Base-by-base conservation (phyloP, 129 eudicot genomes). In the Flaveria robusta region DNA sequence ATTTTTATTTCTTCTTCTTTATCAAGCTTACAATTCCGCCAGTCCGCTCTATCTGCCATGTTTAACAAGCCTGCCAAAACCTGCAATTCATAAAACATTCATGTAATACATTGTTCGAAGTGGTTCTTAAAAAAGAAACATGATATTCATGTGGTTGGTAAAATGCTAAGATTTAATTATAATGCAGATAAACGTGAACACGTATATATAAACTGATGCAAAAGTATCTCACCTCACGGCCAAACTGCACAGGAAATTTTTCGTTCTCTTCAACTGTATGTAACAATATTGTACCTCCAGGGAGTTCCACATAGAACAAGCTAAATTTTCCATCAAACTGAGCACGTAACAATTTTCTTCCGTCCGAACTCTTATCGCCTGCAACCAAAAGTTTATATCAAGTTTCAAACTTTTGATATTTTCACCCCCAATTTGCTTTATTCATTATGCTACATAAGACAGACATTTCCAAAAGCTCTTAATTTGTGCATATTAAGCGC, bases 41-140 rank as follows among this genome's bases (percentile, higher is more conserved):
- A 94, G 74, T 94, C 99, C 65, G 97, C 99, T 67, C 87, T 85
- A 55, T 94, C 97, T 76, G 99, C 93, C 85, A 91, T 86, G 82
- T 94, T 94, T 66, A 94, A 83, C 82, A 94, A 83, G 68, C 99
- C 99, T 8, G 99, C 97, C 77, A 94, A 75, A 60, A 94, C 99
- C 99, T 94, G 77, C 73, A 71, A 72, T 60, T 50, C 19, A 22
- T 72, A 80, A 59, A 75, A 82, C 39, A 42, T 55, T 29, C 56
- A 65, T n/a, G n/a, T n/a, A n/a, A n/a, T n/a, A n/a, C n/a, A n/a
- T n/a, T n/a, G n/a, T n/a, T n/a, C n/a, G n/a, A n/a, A n/a, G n/a
- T n/a, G n/a, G n/a, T n/a, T n/a, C n/a, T n/a, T n/a, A n/a, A n/a
- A 62, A 74, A 26, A 9, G 51, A 54, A 56, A 52, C 16, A 55